These are phyloP conservation scores for Penicillium fuscoglaucum DNA, from an alignment of 2,329 filamentous ascomycete genomes.

Conservation along the genomic window DNA sequence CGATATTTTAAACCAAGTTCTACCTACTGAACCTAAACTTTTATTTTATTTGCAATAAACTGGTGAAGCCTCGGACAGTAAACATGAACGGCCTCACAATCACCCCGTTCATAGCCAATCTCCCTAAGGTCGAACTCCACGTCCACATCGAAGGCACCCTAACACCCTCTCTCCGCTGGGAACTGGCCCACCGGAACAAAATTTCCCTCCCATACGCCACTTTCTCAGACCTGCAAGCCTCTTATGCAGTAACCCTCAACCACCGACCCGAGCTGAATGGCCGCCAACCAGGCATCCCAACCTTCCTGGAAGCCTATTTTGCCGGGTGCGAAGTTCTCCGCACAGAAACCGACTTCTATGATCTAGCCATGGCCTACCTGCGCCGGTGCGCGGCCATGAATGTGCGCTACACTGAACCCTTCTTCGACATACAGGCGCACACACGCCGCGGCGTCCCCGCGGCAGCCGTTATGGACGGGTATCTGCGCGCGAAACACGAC, in stretches of 20 bases:
- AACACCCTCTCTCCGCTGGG: slow-evolving; percentile 45
- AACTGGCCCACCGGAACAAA: slow-evolving; percentile 43
- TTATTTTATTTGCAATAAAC: neutral
- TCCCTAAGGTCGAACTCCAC: slow-evolving; percentile 51
- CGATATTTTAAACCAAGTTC: neutral
- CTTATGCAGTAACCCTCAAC: slow-evolving; percentile 39
- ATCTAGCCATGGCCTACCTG: slow-evolving; percentile 45
- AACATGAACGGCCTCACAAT: slow-evolving; percentile 25
- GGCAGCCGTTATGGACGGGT: slow-evolving; percentile 37
- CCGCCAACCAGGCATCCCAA: slow-evolving; percentile 27
- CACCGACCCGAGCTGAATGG: slow-evolving; percentile 43
- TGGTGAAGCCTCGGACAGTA: neutral
- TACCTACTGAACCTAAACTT: neutral
- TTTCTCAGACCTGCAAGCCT: slow-evolving; percentile 36
- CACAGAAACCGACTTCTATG: slow-evolving; percentile 42
- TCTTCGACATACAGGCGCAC: slow-evolving; percentile 49
- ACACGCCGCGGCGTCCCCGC: slow-evolving; percentile 40
- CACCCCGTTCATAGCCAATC: slow-evolving; percentile 34
- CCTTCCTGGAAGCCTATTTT: slow-evolving; percentile 38
- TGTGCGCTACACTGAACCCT: slow-evolving; percentile 45
- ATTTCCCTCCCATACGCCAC: slow-evolving; percentile 33
- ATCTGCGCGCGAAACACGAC: slow-evolving; percentile 36
- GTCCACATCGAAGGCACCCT: slow-evolving; percentile 51
- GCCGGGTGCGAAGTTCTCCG: slow-evolving; percentile 28
- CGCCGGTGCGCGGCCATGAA: slow-evolving; percentile 37